A percentile compares a stretch with the other conserved stretches of the same genome.
Conservation (phyloP, 2,329 filamentous ascomycete species). For the Phaeosphaeriaceae sp. region DNA sequence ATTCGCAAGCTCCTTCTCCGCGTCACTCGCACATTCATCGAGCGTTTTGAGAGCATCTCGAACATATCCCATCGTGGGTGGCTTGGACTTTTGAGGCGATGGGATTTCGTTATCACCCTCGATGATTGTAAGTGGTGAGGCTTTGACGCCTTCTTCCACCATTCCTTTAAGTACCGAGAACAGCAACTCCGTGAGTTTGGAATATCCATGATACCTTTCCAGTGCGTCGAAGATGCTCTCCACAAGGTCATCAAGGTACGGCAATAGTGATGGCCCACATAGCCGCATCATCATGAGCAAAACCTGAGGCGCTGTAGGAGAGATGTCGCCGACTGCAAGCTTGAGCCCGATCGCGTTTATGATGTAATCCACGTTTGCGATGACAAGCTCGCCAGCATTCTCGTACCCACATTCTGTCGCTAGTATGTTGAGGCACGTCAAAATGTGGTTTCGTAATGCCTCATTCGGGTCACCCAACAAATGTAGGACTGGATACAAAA, state of each 20-base stretch:
- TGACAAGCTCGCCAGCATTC: constrained; percentile 77
- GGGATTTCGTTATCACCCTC: constrained; percentile 1
- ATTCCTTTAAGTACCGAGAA: constrained; percentile 85
- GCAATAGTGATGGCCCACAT: constrained; percentile 80
- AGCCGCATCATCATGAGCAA: constrained; percentile 92
- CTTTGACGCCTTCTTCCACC: constrained; percentile 78
- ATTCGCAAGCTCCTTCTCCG: constrained; percentile 32
- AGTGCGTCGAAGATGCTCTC: constrained; percentile 89
- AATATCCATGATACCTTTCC: constrained; percentile 95
- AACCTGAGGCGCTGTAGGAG: constrained; percentile 88
- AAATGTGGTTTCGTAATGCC: constrained; percentile 78
- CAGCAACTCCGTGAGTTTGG: constrained; percentile 80
- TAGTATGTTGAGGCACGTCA: constrained; percentile 82
- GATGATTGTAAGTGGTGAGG: constrained; percentile 55
- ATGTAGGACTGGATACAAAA: constrained; percentile 90
- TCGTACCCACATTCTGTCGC: constrained; percentile 76
- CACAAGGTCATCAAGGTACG: constrained; percentile 90
- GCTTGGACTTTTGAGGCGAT: constrained; percentile 4
- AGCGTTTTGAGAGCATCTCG: constrained; percentile 44
- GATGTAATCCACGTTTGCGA: constrained; percentile 95
- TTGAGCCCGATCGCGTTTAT: constrained; percentile 90
- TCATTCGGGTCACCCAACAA: constrained; percentile 76
- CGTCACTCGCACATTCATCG: constrained; percentile 32
- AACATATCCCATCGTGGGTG: constrained; percentile 25
- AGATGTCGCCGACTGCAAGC: constrained; percentile 90